Evolutionary conservation across 805 yeast genomes (phyloP), one percentile per base, ranked within the genome.

Genomic region (Ogataea kodamae): DNA sequence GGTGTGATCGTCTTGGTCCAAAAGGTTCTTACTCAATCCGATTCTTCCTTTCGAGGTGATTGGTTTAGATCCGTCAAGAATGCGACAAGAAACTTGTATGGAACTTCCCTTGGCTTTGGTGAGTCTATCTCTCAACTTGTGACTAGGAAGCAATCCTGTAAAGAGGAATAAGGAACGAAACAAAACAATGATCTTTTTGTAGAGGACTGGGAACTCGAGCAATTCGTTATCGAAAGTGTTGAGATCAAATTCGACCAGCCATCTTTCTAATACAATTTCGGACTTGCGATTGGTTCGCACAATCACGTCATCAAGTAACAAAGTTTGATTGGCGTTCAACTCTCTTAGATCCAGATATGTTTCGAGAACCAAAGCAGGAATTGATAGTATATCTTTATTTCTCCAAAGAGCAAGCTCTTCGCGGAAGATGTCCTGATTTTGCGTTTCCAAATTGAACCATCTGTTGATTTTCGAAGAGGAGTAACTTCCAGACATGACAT

Each of bases 201-300:
- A 82, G 6, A 84, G 72, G 25, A 70, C 59, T 1, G 88, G 83
- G 10, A 82, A 65, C 33, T 84, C 92, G 14, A 67, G 68, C 3
- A 60, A 40, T 5, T 59, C 55, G 14, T 42, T 49, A 26, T 55
- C 63, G 54, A 53, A 64, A 16, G 55, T 57, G 25, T 61, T 63
- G 11, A 73, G 59, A 49, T 82, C 89, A 40, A 89, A 73, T 55
- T 89, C 96, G 20, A 92, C 62, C 15, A 87, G 67, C 98, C 98
- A 92, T 39, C 98, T 70, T 53, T 92, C 98, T 37, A 92, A 62
- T 2, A 92, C 96, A n/a, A 92, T 74, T 57, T 90, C 97, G 11
- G 76, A 68, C 49, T 82, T 82, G 49, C 73, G 76, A 3, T 72
- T 66, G 9, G 81, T 81, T 39, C 69, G 74, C 7, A 81, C 65